Evolutionary conservation across 306 rosid genomes (phyloP), one percentile per base, ranked within the genome.

Genomic region (Arachis stenosperma): DNA sequence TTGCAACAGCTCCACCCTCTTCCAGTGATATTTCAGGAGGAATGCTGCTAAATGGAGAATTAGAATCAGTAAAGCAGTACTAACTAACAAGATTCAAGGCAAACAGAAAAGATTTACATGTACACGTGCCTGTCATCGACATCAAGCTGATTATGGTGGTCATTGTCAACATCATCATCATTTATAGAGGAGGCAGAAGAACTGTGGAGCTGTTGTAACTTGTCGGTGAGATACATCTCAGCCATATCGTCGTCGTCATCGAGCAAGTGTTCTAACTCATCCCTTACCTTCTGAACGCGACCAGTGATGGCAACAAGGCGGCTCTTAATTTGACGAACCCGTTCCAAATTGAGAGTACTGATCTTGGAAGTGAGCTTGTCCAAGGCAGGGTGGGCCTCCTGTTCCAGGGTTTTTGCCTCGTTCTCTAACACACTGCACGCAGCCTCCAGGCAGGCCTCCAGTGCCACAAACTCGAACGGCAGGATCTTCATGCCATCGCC

Each of bases 291-390:
- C 56, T 94, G 98, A 71, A 94, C 98, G 6, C 97, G 91, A 27
- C 98, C 98, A 5, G 98, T 94, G 47, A 94, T 94, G 8, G 99
- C 97, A 69, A 94, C 99, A 63, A 91, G 83, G 40, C 99, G 95
- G 69, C 99, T 94, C 89, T 94, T 94, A 76, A 94, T 91, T 70
- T 94, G 99, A 12, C 99, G 95, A 59, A 94, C 99, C 0, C 96
- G 92, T 78, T 94, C 99, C 89, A 94, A 85, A 76, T 94, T 94
- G 57, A 94, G 95, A 40, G 97, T 94, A 81, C 99, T 94, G 9
- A 94, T 94, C 81, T 94, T 94, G 3, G 99, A 91, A 14, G 99
- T 94, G 68, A 94, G 84, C 84, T 94, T 94, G 75, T 94, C 99
- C 29, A 94, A 22, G 27, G 27, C 27, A 22, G 27, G 27, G 27